Evolutionary conservation across 1,139 yeast species (phyloP), one percentile per base, ranked within the genome.

Genomic region (Yueomyces sp.): DNA sequence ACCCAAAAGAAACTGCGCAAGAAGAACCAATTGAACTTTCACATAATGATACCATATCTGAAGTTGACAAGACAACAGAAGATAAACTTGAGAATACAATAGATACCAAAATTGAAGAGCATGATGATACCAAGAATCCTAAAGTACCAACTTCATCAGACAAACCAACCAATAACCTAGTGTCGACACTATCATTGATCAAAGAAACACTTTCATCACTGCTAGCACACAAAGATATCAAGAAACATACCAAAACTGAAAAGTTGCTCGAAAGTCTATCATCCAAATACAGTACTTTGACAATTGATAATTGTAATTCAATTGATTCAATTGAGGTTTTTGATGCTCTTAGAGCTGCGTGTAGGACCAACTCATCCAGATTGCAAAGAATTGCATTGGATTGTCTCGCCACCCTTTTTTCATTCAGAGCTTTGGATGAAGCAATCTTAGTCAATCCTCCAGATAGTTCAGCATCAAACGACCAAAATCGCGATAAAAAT

Each of bases 391-490:
- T 67, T 32, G 78, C 86, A 1, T 60, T 81, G 48, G 87, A 80
- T 56, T 75, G 83, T 54, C 64, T 81, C 37, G 75, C 82, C 42
- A 81, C 80, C 54, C 67, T 79, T 27, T 76, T 80, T 55, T 72
- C 82, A 1, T 79, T 78, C 55, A 75, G 78, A 43, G 70, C 76
- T 37, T 69, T 81, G 39, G 76, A 68, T 47, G 78, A 76, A 48
- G 68, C 74, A 2, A 58, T 67, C 30, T 59, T 65, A 40, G 68
- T 71, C 1, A 57, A 65, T 27, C 68, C 69, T 2, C 66, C 71
- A 3, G 60, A 62, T 40, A 54, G 68, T 2, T 57, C 60, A 41
- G 67, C 66, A 50, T 47, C 66, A 50, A 44, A 55, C 37, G 64
- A 61, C 36, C 56, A 54, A 37, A 51, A 46, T 12, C 63, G 56